Conservation (phyloP, 78 protist genomes). For the Guillardia theta region DNA sequence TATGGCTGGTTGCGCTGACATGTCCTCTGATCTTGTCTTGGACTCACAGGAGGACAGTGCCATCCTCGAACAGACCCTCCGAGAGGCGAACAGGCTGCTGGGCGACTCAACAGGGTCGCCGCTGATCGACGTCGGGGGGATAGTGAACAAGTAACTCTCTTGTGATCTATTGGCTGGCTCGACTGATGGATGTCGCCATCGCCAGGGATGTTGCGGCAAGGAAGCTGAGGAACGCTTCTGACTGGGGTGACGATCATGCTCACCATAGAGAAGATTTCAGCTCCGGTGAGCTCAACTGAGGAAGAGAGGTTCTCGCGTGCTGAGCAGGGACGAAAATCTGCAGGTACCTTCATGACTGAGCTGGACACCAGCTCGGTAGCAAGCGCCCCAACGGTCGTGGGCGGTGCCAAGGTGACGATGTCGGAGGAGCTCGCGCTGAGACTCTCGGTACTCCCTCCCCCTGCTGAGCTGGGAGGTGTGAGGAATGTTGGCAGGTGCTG, state of each 20-base stretch:
- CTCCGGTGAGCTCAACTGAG: no score
- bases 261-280: no score
- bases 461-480: no score
- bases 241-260: no score
- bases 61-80: background rate
- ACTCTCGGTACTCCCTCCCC: background rate
- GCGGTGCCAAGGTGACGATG: background rate
- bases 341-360: background rate
- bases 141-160: background rate
- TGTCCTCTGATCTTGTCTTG: background rate
- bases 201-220: no score
- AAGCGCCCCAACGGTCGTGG: background rate
- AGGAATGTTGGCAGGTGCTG: no score
- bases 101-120: background rate
- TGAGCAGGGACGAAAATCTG: no score
- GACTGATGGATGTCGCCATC: no score
- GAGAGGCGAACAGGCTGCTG: background rate
- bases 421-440: background rate
- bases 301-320: no score
- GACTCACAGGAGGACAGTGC: slow-evolving; percentile 4
- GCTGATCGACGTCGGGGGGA: background rate
- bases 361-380: background rate
- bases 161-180: no score
- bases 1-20: no score
- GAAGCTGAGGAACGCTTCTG: no score